phyloP scores from a whole-genome alignment of 495 filamentous ascomycete genomes.

The Talaromyces nanjingensis region DNA sequence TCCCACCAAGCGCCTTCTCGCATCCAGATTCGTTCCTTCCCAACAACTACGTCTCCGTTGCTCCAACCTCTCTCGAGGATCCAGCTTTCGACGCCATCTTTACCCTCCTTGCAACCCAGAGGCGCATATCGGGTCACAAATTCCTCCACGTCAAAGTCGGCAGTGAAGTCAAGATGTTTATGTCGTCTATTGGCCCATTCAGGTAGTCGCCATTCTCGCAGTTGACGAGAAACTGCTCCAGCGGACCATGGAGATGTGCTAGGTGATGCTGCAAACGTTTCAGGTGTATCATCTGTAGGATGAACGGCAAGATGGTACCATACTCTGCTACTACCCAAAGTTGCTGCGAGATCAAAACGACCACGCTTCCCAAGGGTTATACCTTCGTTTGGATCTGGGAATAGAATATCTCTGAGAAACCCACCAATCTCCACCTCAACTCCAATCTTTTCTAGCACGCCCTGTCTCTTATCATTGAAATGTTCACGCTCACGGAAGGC shows the following conservation, averaged over 20 bases:
- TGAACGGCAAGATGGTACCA: slow-evolving; percentile 95
- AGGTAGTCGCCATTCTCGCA: slow-evolving; percentile 84
- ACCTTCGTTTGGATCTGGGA: slow-evolving; percentile 68
- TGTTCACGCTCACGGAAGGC: slow-evolving; percentile 65
- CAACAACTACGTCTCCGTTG: slow-evolving; percentile 91
- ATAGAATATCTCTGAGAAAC: slow-evolving; percentile 76
- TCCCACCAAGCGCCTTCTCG: slow-evolving; percentile 95
- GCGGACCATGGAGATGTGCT: slow-evolving; percentile 80
- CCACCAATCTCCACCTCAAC: slow-evolving; percentile 73
- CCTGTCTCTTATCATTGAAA: slow-evolving; percentile 73
- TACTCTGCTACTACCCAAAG: slow-evolving; percentile 72
- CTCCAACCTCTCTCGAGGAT: slow-evolving; percentile 94
- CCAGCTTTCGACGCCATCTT: slow-evolving; percentile 94
- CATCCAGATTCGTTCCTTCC: slow-evolving; percentile 90
- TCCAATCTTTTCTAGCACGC: slow-evolving; percentile 77
- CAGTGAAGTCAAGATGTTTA: slow-evolving; percentile 91
- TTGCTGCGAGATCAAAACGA: slow-evolving; percentile 64
- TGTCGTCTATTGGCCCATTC: slow-evolving; percentile 95
- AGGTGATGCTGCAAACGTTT: slow-evolving; percentile 54
- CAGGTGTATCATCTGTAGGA: slow-evolving; percentile 79
- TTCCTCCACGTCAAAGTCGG: slow-evolving; percentile 92
- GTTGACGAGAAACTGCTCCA: slow-evolving; percentile 80
- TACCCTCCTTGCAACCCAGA: slow-evolving; percentile 82
- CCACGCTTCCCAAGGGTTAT: slow-evolving; percentile 64
- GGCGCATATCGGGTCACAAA: slow-evolving; percentile 74